These are phyloP conservation scores for Kodamaea alishanica DNA, from an alignment of 1,139 yeast genomes.

Conservation along the genomic window DNA sequence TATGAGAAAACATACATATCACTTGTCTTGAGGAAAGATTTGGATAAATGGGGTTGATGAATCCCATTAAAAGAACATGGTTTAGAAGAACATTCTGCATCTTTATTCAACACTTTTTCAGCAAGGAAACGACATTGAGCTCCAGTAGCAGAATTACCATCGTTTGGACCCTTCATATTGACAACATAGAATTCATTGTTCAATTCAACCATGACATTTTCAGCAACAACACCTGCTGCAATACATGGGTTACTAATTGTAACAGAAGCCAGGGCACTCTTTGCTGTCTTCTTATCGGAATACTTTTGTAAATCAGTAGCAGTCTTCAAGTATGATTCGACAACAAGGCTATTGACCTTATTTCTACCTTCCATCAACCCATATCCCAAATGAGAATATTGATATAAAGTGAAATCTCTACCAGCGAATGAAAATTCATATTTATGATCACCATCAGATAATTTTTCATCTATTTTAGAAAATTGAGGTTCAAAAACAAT, in stretches of 20 bases:
- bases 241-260: constrained; percentile 76
- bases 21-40: constrained; percentile 62
- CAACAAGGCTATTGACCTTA: constrained; percentile 63
- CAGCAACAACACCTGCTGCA: constrained; percentile 64
- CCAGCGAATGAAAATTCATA: constrained; percentile 78
- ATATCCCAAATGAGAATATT: constrained; percentile 91
- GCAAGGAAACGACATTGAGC: constrained; percentile 83
- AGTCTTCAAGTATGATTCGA: constrained; percentile 44
- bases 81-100: constrained; percentile 61
- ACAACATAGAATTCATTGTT: constrained; percentile 54
- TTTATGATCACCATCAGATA: constrained; percentile 88
- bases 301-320: constrained; percentile 28
- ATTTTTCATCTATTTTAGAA: constrained; percentile 44
- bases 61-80: constrained; percentile 98
- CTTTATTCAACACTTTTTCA: constrained; percentile 79
- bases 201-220: constrained; percentile 55
- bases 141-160: constrained; percentile 31
- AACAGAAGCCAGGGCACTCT: constrained; percentile 36
- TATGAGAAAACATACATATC: constrained; percentile 89
- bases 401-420: constrained; percentile 78
- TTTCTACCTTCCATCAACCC: constrained; percentile 94
- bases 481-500: constrained; percentile 93
- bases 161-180: constrained; percentile 65
- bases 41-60: constrained; percentile 87
- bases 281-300: constrained; percentile 34